phyloP scores from a whole-genome alignment of 208 protist genomes.

The Novymonas esmeraldas region DNA sequence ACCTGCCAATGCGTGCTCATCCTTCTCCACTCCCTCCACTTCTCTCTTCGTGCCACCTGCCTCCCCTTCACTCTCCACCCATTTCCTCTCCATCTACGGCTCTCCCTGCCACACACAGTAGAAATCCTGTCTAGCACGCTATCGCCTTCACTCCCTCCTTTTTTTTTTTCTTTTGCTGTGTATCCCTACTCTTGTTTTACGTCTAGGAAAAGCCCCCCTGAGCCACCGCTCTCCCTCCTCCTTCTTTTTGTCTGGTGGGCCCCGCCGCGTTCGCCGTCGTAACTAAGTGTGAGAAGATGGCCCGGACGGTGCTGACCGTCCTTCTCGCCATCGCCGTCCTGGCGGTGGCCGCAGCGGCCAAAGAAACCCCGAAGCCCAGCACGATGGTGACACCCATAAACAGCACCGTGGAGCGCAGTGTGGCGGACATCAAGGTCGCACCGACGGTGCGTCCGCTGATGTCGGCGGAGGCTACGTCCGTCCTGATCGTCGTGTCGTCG shows the following conservation, averaged over 20 bases:
- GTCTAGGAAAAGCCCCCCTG: background rate
- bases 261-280: too few relatives aligned
- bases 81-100: background rate
- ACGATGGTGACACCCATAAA: background rate
- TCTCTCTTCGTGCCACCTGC: background rate
- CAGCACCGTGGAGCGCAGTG: background rate
- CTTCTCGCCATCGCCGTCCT: slow-evolving; percentile 7
- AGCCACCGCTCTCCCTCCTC: background rate
- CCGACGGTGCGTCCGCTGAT: slow-evolving; percentile 29
- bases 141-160: background rate
- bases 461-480: slow-evolving; percentile 32
- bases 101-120: background rate
- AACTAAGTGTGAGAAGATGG: slow-evolving; percentile 10
- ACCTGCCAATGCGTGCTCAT: too few relatives aligned
- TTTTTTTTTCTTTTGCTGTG: background rate
- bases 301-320: background rate
- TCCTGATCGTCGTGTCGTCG: slow-evolving; percentile 58
- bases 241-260: background rate
- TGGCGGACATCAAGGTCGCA: background rate
- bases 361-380: background rate
- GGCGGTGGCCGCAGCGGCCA: slow-evolving; percentile 2
- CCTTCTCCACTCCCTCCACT: background rate
- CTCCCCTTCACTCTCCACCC: background rate
- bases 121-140: background rate
- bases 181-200: background rate